Evolutionary conservation across 2,329 filamentous ascomycete species (phyloP), one percentile per base, ranked within the genome.

Genomic region (Curvularia sp.): DNA sequence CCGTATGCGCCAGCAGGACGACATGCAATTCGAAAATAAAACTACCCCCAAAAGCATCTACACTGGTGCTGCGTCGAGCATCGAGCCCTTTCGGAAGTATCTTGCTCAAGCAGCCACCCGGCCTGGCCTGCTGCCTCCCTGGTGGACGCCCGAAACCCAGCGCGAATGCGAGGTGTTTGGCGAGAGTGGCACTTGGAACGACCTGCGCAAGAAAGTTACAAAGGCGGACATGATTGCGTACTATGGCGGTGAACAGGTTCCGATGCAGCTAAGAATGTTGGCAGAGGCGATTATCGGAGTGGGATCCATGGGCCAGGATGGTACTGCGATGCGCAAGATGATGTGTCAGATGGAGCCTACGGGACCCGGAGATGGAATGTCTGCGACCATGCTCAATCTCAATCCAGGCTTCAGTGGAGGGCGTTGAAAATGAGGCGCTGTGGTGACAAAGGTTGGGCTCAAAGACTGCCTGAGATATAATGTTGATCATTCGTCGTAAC

Each of bases 191-290:
- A 47, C 57, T 10, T 74, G 61, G 61, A 67, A 64, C 34, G 55
- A 55, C 25, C n/a, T 71, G 34, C 50, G 54, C 21, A 58, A 28
- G 4, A 57, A 51, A 19, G 57, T 63, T 10, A 53, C 49, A 12
- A 70, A 71, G 57, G 42, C 53, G 1, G 60, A 67, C 12, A 49
- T 73, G 6, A 64, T 66, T 6, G 32, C 59, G 18, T 67, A 69
- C 36, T 74, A 74, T 56, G 64, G 61, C 8, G 58, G 68, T 18
- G 19, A 57, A 0, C 61, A 55, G 51, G 64, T 66, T 57, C 66
- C 68, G 5, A 68, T 73, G 68, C 71, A 73, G 55, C 36, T 73
- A 51, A 48, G 67, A 30, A 69, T 74, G 67, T 51, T 73, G 21
- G 69, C 52, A 0, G 67, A 70, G 27, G 51, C 45, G 7, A 61